These are phyloP conservation scores for Paspalum notatum DNA, from an alignment of 176 grass and related monocot species.

Conservation along the genomic window DNA sequence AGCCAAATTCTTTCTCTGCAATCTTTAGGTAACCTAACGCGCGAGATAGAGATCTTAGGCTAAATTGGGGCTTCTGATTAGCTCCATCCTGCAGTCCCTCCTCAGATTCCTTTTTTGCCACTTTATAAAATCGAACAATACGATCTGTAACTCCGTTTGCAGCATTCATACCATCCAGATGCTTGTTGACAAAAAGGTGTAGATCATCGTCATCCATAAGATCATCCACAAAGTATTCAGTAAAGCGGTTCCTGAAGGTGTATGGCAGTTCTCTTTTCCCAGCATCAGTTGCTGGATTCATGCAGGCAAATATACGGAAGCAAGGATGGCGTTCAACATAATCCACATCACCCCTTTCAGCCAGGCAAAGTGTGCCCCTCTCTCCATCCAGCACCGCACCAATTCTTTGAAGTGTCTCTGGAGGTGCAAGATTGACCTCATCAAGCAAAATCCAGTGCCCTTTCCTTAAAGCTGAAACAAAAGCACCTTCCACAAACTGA, in stretches of 20 bases:
- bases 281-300: slow-evolving; percentile 97
- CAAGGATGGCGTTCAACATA: slow-evolving; percentile 79
- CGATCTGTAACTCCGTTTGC: slow-evolving; percentile 52
- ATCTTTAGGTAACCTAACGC: slow-evolving; percentile 73
- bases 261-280: slow-evolving; percentile 89
- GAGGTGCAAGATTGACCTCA: slow-evolving; percentile 97
- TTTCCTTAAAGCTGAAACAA: slow-evolving; percentile 83
- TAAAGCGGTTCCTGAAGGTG: slow-evolving; percentile 90
- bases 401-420: slow-evolving; percentile 98
- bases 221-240: slow-evolving; percentile 96
- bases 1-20: slow-evolving; percentile 67
- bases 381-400: slow-evolving; percentile 83
- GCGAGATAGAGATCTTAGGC: slow-evolving; percentile 88
- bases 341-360: slow-evolving; percentile 90
- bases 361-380: slow-evolving; percentile 81
- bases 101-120: slow-evolving; percentile 75
- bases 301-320: slow-evolving; percentile 93
- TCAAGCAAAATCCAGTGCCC: slow-evolving; percentile 97
- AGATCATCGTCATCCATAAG: slow-evolving; percentile 87
- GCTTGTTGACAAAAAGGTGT: slow-evolving; percentile 74
- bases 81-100: slow-evolving; percentile 93
- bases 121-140: slow-evolving; percentile 87
- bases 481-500: slow-evolving; percentile 90
- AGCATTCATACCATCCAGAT: slow-evolving; percentile 64
- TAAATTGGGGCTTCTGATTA: slow-evolving; percentile 95